These are phyloP conservation scores for Diaporthe humulicola DNA, from an alignment of 2,329 filamentous ascomycete genomes.

Conservation along the genomic window DNA sequence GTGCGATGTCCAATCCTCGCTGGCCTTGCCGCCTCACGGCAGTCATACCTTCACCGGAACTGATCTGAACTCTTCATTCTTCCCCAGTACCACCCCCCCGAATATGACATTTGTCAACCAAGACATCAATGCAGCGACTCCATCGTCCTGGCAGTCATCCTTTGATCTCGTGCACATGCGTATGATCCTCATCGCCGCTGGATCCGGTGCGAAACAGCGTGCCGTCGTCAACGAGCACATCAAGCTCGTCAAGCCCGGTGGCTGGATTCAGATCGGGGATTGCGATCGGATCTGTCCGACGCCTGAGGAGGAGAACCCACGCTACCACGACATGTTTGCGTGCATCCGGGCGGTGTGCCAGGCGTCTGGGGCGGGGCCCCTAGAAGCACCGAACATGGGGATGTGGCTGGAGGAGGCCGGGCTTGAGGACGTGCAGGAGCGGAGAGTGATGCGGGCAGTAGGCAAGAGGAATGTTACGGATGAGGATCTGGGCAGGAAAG, in stretches of 20 bases:
- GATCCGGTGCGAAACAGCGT: neutral
- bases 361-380: constrained; percentile 14
- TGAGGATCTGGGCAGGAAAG: constrained; percentile 19
- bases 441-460: constrained; percentile 12
- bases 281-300: constrained; percentile 24
- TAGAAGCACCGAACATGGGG: constrained; percentile 16
- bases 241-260: constrained; percentile 5
- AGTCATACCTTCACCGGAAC: constrained; percentile 3
- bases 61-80: constrained; percentile 20
- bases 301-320: constrained; percentile 23
- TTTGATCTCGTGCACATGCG: constrained; percentile 19
- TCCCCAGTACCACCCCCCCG: neutral
- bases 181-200: constrained; percentile 24
- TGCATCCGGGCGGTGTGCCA: constrained; percentile 26
- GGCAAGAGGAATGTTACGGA: constrained; percentile 31
- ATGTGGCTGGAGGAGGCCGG: constrained; percentile 21
- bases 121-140: neutral
- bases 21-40: neutral
- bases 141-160: constrained; percentile 4
- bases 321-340: constrained; percentile 29
- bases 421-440: constrained; percentile 29
- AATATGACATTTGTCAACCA: constrained; percentile 17
- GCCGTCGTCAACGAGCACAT: constrained; percentile 7
- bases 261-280: constrained; percentile 31
- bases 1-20: constrained; percentile 12